Evolutionary conservation across 805 yeast species (phyloP), one percentile per base, ranked within the genome.

Genomic region (Saccharomycodes ludwigii): DNA sequence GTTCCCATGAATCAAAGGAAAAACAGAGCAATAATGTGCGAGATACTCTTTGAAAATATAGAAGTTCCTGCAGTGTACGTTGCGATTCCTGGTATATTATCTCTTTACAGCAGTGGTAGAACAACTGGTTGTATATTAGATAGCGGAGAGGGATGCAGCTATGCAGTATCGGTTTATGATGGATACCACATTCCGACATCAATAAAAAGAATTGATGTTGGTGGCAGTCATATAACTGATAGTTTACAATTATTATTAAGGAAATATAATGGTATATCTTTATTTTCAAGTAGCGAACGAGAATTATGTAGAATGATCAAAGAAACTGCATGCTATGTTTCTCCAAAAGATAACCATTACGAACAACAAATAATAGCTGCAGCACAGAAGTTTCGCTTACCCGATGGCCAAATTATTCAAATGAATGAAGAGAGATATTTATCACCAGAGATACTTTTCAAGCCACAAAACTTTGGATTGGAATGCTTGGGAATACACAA

Each of bases 81-180:
- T 29, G 95, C 95, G 14, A 84, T 83, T 49, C 96, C 88, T 41
- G 88, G 94, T 0, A 85, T 85, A 8, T 59, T 86, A 24, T 68
- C 95, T 3, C 58, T 86, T 24, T 86, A 88, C 56, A 85, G 96
- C 0, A 68, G 82, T 4, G 97, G 96, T 0, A 61, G 83, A 41
- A 86, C 96, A 6, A 85, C 94, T 0, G 97, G 96, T 1, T 69
- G 83, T 23, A 94, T 83, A 3, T 48, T 88, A 9, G 95, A 86
- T 48, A 70, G 78, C n/a, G 96, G 96, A 4, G 96, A 86, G 52
- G 96, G 96, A 4, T 94, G 84, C 17, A 70, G 81, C 24, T 86
- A 81, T 46, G 66, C 80, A 6, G 94, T 84, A 2, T 95, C 96
- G 0, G 83, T 88, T 0, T 88, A 73, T 54, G 85, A 84, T 38